Conservation (phyloP, 2,329 filamentous ascomycete species). For the Diplocarpon mali region DNA sequence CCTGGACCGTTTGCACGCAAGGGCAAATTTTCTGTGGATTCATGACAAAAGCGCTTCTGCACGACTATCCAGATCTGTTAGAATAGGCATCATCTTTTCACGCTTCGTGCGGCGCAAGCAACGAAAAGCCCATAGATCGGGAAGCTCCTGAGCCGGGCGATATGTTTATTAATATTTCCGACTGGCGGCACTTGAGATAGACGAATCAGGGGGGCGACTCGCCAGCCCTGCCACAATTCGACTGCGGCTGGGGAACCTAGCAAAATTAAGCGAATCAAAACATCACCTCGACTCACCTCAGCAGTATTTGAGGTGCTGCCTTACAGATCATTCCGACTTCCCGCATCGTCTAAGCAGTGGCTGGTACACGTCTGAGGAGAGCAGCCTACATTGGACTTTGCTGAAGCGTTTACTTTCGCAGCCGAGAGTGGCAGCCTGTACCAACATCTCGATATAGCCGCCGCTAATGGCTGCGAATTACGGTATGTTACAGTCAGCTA, state of each 20-base stretch:
- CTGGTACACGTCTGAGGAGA: too few species aligned
- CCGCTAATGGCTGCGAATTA: neutral
- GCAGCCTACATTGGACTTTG: too few species aligned
- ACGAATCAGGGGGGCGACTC: neutral
- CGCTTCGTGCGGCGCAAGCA: too few species aligned
- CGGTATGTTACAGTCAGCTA: neutral
- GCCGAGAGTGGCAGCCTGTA: too few species aligned
- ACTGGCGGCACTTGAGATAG: neutral
- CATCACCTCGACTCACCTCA: neutral
- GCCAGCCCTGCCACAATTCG: conserved; percentile 1
- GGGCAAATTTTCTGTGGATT: too few species aligned
- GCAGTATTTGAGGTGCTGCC: neutral
- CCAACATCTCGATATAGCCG: conserved; percentile 4
- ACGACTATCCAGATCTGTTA: too few species aligned
- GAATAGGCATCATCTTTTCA: too few species aligned
- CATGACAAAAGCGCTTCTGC: too few species aligned
- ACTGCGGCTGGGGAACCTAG: neutral
- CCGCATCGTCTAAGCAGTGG: too few species aligned
- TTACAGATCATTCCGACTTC: neutral
- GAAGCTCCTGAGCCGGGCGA: conserved; percentile 1
- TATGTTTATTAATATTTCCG: conserved; percentile 1
- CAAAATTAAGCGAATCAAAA: neutral
- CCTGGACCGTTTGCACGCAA: too few species aligned
- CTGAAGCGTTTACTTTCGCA: neutral
- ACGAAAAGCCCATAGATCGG: neutral